Base-by-base conservation (phyloP, 768 basidiomycete species). In the Rhizopogon rudus region DNA sequence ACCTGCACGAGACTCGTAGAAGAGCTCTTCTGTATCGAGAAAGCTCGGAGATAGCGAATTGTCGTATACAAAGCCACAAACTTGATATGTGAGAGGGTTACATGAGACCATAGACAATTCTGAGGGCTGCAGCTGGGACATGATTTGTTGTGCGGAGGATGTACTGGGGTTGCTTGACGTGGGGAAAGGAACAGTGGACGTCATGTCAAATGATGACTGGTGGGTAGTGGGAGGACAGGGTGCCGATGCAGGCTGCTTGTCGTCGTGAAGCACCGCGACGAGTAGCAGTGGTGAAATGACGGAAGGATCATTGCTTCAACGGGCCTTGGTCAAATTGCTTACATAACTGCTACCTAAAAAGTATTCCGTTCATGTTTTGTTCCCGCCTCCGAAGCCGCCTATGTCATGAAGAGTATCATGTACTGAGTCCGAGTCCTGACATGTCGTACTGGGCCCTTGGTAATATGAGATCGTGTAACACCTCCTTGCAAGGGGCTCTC, bases 1-100 rank as follows among this genome's bases (percentile, higher is more conserved):
- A 82, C 87, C 78, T 57, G 89, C 89, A 65, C 80, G 82, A 17
- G 83, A 60, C 67, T 91, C 89, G 61, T 91, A 91, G 60, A 85
- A 82, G 51, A 79, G 75, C 59, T 82, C 81, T 0, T 87, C 70
- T 5, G 76, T 71, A 44, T 80, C 81, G 50, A 78, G 72, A 37
- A 84, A 76, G 12, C 75, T 67, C 3, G 79, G 71, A 40, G 67
- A 69, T 17, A 66, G 54, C 14, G 63, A 49, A 12, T 85, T 79
- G 16, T 86, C 84, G 54, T 88, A 88, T 51, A 88, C 85, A 40
- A 81, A 78, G 56, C 84, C 79, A 63, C 88, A 86, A 29, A 89
- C 81, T 57, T 91, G 85, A 8, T 87, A 69, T 14, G 87, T 82
- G 1, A 83, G 82, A 3, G 81, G 71, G 40, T 83, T 79, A 56